phyloP scores from a whole-genome alignment of 306 rosid genomes.

The Lathyrus tuberosus region DNA sequence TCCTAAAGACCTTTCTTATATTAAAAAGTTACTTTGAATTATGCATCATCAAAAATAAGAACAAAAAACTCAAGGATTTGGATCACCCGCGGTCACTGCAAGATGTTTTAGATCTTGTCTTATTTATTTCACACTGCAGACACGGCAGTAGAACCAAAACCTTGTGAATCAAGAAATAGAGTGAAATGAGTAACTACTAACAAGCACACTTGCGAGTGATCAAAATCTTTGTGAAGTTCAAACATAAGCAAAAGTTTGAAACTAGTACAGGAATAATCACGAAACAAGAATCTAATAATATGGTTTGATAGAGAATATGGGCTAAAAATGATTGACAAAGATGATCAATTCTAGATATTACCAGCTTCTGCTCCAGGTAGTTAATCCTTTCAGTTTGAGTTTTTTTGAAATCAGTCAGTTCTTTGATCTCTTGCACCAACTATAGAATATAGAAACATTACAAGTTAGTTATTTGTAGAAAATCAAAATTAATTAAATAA shows the following conservation, averaged over 20 bases:
- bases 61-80: not conserved
- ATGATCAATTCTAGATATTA: conserved; percentile 34
- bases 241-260: conserved; percentile 24
- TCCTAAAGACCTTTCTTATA: not conserved
- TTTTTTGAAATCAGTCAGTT: conserved; percentile 55
- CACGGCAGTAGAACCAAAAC: conserved; percentile 19
- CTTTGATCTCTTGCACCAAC: conserved; percentile 75
- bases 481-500: not conserved
- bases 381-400: conserved; percentile 52
- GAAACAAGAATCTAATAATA: conserved; percentile 17
- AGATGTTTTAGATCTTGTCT: not conserved
- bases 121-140: conserved; percentile 16
- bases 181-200: not conserved
- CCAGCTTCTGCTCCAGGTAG: conserved; percentile 77
- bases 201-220: not conserved
- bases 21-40: not conserved
- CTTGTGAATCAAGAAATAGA: not conserved
- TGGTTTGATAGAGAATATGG: conserved; percentile 21
- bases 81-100: not conserved
- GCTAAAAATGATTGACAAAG: conserved; percentile 19
- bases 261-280: conserved; percentile 21
- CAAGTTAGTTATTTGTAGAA: conserved; percentile 39
- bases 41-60: conserved; percentile 9
- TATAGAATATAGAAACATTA: conserved; percentile 49
- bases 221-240: not conserved